These are phyloP conservation scores for Dionaea muscipula DNA, from an alignment of 179 eudicot genomes.

Conservation along the genomic window DNA sequence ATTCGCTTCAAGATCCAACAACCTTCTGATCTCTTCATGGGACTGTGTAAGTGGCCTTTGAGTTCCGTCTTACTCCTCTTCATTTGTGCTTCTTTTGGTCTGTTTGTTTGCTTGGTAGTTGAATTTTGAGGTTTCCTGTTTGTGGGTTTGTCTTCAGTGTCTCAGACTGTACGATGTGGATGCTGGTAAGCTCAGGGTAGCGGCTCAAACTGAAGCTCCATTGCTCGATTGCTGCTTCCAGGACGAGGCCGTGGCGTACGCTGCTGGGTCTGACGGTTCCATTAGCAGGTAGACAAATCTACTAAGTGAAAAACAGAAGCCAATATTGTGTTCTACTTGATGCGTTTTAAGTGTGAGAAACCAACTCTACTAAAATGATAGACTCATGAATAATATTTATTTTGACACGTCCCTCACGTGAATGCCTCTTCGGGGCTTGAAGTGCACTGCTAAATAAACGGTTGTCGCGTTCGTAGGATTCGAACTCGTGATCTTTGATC, in stretches of 20 bases:
- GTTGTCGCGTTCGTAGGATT: background rate
- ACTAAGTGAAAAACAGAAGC: too few species aligned
- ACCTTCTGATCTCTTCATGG: conserved; percentile 82
- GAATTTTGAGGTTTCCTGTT: background rate
- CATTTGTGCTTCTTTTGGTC: background rate
- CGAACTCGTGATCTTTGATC: too few species aligned
- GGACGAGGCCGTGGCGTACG: conserved; percentile 34
- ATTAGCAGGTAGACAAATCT: conserved; percentile 61
- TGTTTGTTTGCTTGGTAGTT: too few species aligned
- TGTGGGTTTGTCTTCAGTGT: conserved; percentile 25
- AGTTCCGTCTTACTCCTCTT: background rate
- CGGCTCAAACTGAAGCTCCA: conserved; percentile 43
- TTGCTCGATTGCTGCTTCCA: conserved; percentile 80
- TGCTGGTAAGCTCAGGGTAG: conserved; percentile 28
- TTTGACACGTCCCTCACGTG: too few species aligned
- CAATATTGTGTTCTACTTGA: too few species aligned
- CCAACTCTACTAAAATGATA: too few species aligned
- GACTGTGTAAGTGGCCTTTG: conserved; percentile 44
- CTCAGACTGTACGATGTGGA: conserved; percentile 65
- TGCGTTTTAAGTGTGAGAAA: too few species aligned
- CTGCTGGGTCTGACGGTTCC: conserved; percentile 54
- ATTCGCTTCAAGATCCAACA: conserved; percentile 59
- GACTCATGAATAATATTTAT: too few species aligned
- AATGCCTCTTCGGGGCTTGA: too few species aligned
- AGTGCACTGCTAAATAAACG: background rate